These are phyloP conservation scores for Penicillium vulpinum DNA, from an alignment of 2,329 filamentous ascomycete species.

Conservation along the genomic window DNA sequence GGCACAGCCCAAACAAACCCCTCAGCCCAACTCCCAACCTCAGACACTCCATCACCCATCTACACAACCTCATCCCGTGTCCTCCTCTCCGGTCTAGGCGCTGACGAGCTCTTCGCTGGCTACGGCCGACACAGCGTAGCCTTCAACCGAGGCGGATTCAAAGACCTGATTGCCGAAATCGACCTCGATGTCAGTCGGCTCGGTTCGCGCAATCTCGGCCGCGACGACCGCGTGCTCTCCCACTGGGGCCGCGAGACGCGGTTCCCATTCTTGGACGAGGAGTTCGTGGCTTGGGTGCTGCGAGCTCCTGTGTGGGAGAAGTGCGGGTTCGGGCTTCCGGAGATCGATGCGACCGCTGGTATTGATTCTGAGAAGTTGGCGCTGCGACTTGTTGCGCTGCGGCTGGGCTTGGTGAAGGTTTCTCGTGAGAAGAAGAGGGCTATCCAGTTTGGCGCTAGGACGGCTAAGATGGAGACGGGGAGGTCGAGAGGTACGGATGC, in stretches of 20 bases:
- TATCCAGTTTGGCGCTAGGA: conserved; percentile 79
- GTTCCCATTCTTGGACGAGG: conserved; percentile 88
- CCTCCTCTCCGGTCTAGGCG: conserved; percentile 86
- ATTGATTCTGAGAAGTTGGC: conserved; percentile 74
- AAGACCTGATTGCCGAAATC: conserved; percentile 75
- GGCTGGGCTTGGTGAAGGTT: conserved; percentile 69
- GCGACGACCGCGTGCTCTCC: conserved; percentile 87
- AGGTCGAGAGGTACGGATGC: conserved; percentile 68
- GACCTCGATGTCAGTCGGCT: conserved; percentile 81
- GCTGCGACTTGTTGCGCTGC: conserved; percentile 72
- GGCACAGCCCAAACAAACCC: conserved; percentile 46
- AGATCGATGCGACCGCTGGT: conserved; percentile 20
- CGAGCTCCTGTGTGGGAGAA: conserved; percentile 75
- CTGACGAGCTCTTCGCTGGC: conserved; percentile 93
- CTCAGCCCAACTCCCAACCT: conserved; percentile 28
- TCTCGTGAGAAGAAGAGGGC: conserved; percentile 91
- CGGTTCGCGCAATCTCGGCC: conserved; percentile 89
- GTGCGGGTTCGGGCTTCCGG: conserved; percentile 72
- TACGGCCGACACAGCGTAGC: conserved; percentile 82
- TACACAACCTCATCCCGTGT: conserved; percentile 76
- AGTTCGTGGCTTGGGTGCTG: conserved; percentile 78
- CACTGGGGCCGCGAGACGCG: conserved; percentile 86
- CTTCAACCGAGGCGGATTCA: conserved; percentile 67
- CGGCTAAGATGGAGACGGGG: conserved; percentile 73
- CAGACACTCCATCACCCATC: conserved; percentile 6